phyloP scores from a whole-genome alignment of 1,139 yeast species.

The Torulaspora pretoriensis region DNA sequence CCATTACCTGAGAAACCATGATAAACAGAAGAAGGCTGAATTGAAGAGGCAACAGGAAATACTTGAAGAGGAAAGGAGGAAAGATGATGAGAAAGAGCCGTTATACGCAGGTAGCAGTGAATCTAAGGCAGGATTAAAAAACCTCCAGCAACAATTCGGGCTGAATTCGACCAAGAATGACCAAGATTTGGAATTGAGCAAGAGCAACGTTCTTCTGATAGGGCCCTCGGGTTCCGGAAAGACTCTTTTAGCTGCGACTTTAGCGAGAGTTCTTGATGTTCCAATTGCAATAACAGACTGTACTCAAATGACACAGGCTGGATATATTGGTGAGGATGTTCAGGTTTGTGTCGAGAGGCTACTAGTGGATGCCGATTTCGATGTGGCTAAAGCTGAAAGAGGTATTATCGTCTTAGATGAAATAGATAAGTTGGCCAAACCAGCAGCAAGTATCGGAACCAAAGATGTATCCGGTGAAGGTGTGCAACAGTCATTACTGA shows the following conservation, averaged over 20 bases:
- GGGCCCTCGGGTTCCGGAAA: constrained; percentile 58
- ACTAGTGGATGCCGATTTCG: constrained; percentile 45
- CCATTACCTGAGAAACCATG: constrained; percentile 46
- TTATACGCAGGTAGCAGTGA: constrained; percentile 24
- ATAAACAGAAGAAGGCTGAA: constrained; percentile 33
- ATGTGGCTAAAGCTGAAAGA: constrained; percentile 46
- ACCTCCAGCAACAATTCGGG: constrained; percentile 31
- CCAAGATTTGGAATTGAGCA: constrained; percentile 43
- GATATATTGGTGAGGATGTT: constrained; percentile 56
- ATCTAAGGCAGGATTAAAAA: constrained; percentile 33
- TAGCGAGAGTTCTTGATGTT: constrained; percentile 47
- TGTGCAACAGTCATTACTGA: constrained; percentile 52
- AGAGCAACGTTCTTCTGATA: constrained; percentile 48
- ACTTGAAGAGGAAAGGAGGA: constrained; percentile 18
- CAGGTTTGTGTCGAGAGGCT: constrained; percentile 50
- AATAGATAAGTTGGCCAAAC: constrained; percentile 49
- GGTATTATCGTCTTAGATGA: constrained; percentile 55
- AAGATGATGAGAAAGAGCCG: constrained; percentile 20
- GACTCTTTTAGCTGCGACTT: constrained; percentile 48
- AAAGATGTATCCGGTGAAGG: constrained; percentile 58
- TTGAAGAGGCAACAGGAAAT: constrained; percentile 20
- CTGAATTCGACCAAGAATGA: constrained; percentile 26
- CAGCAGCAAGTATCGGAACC: constrained; percentile 42
- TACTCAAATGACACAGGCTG: constrained; percentile 55
- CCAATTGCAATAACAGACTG: constrained; percentile 55